Percentiles rank a stretch among this genome's conserved stretches.
phyloP scores from a whole-genome alignment of 169 alveolate genomes.

The Condylostoma magnum region DNA sequence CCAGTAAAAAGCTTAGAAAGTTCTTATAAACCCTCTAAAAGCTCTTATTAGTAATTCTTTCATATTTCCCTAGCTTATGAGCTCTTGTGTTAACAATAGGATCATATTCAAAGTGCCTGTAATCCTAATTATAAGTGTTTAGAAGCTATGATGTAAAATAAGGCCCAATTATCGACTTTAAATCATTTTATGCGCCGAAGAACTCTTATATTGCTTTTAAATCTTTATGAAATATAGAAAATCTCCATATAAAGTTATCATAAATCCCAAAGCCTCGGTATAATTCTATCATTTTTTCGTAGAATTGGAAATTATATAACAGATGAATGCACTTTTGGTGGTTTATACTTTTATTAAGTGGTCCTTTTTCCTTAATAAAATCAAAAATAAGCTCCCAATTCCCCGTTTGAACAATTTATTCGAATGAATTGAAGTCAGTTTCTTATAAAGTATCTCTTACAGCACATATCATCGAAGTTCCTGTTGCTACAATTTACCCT shows the following conservation, averaged over 20 bases:
- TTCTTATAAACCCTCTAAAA: background rate
- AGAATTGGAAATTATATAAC: constrained; percentile 57
- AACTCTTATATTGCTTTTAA: constrained; percentile 42
- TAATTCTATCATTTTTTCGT: constrained; percentile 34
- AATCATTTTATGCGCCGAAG: constrained; percentile 9
- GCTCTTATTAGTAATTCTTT: constrained; percentile 16
- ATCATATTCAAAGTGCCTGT: constrained; percentile 59
- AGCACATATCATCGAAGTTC: constrained; percentile 24
- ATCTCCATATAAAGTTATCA: constrained; percentile 50
- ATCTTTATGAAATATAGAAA: constrained; percentile 54
- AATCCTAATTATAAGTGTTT: background rate
- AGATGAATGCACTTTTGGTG: constrained; percentile 38
- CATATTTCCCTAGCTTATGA: constrained; percentile 53
- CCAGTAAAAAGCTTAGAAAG: background rate
- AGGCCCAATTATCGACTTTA: background rate
- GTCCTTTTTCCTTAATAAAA: constrained; percentile 36
- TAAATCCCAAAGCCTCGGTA: constrained; percentile 44
- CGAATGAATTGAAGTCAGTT: constrained; percentile 36
- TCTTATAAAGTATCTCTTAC: constrained; percentile 27
- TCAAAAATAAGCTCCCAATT: constrained; percentile 40
- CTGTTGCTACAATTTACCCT: constrained; percentile 52
- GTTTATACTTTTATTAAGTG: constrained; percentile 37
- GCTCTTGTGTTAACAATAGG: constrained; percentile 75
- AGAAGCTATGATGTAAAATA: background rate
- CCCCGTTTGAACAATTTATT: constrained; percentile 46